Conservation (phyloP, 495 filamentous ascomycete species). For the Diplogelasinospora grovesii region DNA sequence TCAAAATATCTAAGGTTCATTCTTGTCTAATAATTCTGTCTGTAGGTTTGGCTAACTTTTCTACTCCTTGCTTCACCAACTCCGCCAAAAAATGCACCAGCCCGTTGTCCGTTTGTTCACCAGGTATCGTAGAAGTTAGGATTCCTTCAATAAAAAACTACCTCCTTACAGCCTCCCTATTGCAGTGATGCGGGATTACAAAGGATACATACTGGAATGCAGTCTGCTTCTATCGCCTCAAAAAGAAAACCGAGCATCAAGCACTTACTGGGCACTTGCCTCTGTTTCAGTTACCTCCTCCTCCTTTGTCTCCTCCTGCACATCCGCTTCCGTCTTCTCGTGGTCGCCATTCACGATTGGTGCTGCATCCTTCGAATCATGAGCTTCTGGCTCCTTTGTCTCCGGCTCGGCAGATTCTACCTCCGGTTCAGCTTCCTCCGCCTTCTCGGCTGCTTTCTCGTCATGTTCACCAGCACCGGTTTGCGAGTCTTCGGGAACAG, state of each 20-base stretch:
- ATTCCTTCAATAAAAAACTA: conserved; percentile 11
- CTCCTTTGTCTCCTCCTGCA: neutral
- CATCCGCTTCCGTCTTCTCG: neutral
- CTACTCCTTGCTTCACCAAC: conserved; percentile 3
- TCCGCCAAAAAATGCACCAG: conserved; percentile 2
- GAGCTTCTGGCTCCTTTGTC: neutral
- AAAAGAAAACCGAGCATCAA: neutral
- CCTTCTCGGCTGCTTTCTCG: conserved; percentile 21
- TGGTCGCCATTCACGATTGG: neutral
- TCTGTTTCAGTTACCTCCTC: neutral
- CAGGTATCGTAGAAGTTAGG: conserved; percentile 21
- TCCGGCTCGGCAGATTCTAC: neutral
- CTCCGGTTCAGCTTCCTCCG: conserved; percentile 2
- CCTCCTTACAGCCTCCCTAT: neutral
- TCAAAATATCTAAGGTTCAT: conserved; percentile 13
- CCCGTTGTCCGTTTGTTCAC: neutral
- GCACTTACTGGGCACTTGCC: neutral
- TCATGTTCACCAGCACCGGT: conserved; percentile 24
- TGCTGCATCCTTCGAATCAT: neutral
- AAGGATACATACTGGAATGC: conserved; percentile 12
- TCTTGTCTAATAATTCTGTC: conserved; percentile 10
- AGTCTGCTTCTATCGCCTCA: conserved; percentile 8
- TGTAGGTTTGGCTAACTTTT: no score
- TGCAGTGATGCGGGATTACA: conserved; percentile 9
- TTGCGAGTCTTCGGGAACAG: conserved; percentile 1